Percentiles rank a stretch among this genome's conserved stretches.
phyloP scores from a whole-genome alignment of 768 basidiomycete genomes.

The Leccinum obscurum region DNA sequence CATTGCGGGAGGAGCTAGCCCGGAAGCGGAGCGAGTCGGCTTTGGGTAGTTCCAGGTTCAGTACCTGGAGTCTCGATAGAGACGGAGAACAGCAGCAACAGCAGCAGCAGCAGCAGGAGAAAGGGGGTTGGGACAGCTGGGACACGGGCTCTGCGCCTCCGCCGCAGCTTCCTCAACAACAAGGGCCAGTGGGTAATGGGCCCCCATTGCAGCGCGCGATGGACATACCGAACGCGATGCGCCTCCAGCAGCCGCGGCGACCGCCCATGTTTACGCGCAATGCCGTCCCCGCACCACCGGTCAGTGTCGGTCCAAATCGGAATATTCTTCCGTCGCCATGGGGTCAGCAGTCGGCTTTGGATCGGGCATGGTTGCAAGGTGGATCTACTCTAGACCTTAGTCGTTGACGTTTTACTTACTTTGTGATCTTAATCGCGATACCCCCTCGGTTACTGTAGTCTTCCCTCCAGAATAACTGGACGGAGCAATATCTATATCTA shows the following conservation, averaged over 20 bases:
- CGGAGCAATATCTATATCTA: conserved; percentile 20
- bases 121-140: conserved; percentile 28
- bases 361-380: conserved; percentile 45
- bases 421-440: conserved; percentile 11
- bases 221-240: conserved; percentile 53
- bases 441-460: not conserved
- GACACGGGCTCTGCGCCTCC: conserved; percentile 24
- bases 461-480: not conserved
- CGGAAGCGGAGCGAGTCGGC: conserved; percentile 31
- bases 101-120: conserved; percentile 23
- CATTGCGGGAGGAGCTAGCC: conserved; percentile 19
- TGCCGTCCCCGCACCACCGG: conserved; percentile 36
- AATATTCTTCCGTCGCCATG: conserved; percentile 43
- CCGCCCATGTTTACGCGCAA: conserved; percentile 53
- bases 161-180: conserved; percentile 30
- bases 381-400: conserved; percentile 42
- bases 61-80: conserved; percentile 32
- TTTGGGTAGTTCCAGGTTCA: conserved; percentile 23
- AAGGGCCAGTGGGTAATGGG: conserved; percentile 22
- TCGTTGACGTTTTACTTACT: conserved; percentile 25
- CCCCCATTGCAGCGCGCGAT: conserved; percentile 46
- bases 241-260: conserved; percentile 54
- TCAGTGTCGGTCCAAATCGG: conserved; percentile 36
- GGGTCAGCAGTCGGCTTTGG: conserved; percentile 40
- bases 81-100: conserved; percentile 23